phyloP scores from a whole-genome alignment of 2,329 filamentous ascomycete genomes.

The Helotiales sp. region DNA sequence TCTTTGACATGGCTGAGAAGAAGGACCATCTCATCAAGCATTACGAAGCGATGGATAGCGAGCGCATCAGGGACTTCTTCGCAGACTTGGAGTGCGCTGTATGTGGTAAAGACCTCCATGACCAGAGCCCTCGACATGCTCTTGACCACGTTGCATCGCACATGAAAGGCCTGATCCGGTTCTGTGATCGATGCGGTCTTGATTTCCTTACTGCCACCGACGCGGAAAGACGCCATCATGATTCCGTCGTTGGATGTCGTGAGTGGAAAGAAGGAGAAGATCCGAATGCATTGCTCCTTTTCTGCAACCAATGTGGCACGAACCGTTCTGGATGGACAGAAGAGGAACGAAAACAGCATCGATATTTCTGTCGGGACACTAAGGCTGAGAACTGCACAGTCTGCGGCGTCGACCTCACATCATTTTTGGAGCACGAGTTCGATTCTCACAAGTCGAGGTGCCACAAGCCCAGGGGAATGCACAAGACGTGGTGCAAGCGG shows the following conservation, averaged over 20 bases:
- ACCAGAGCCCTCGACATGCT: slow-evolving; percentile 12
- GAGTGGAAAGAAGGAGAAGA: neutral
- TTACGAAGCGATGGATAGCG: slow-evolving; percentile 1
- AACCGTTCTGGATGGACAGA: neutral
- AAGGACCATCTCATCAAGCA: slow-evolving; percentile 24
- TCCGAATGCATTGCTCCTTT: neutral
- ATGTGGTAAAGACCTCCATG: slow-evolving; percentile 23
- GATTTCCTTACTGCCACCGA: neutral
- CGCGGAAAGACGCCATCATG: neutral
- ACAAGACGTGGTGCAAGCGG: slow-evolving; percentile 5
- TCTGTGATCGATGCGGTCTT: slow-evolving; percentile 26
- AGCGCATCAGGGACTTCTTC: slow-evolving; percentile 22
- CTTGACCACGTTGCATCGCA: slow-evolving; percentile 28
- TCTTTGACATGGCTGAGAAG: slow-evolving; percentile 24
- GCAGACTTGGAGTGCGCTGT: slow-evolving; percentile 24
- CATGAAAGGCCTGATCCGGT: slow-evolving; percentile 22
- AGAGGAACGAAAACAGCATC: neutral
- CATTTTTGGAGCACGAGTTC: neutral
- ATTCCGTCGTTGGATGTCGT: neutral
- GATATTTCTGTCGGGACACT: neutral
- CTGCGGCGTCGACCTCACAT: slow-evolving; percentile 15
- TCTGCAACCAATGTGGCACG: slow-evolving; percentile 20
- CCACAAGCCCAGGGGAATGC: neutral
- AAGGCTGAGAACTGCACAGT: slow-evolving; percentile 7
- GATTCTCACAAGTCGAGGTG: neutral